Evolutionary conservation across 2,329 filamentous ascomycete genomes (phyloP).

Genomic region (Scortechinia acanthostroma): DNA sequence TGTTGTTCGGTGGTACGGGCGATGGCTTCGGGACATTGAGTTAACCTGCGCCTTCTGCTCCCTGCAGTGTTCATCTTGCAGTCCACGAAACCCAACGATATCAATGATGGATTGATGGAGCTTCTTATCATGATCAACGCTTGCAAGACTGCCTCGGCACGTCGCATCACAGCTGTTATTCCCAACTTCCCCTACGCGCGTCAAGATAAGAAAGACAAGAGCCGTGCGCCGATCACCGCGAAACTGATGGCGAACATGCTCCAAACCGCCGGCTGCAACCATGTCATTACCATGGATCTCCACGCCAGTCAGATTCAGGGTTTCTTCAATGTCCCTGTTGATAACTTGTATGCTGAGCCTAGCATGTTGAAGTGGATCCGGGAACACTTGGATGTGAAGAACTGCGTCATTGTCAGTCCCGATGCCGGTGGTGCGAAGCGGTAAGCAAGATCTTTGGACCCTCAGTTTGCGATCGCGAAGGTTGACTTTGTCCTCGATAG

Average conservation of each 20-base stretch:
- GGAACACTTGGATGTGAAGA: slow-evolving; percentile 54
- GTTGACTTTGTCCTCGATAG: slow-evolving; percentile 11
- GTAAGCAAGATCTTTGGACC: slow-evolving; percentile 31
- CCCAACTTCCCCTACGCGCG: slow-evolving; percentile 95
- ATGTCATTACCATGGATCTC: slow-evolving; percentile 92
- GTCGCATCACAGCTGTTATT: slow-evolving; percentile 88
- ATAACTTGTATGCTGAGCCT: slow-evolving; percentile 59
- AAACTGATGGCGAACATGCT: slow-evolving; percentile 97
- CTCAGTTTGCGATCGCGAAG: not conserved
- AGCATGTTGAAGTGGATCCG: slow-evolving; percentile 63
- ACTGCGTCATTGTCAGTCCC: slow-evolving; percentile 64
- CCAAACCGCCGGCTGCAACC: slow-evolving; percentile 85
- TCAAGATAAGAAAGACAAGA: slow-evolving; percentile 97
- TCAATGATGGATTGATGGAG: slow-evolving; percentile 98
- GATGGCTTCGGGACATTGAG: slow-evolving; percentile 15
- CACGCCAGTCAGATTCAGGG: slow-evolving; percentile 91
- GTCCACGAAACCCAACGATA: slow-evolving; percentile 87
- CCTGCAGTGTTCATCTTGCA: slow-evolving; percentile 81
- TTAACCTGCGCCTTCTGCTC: slow-evolving; percentile 60
- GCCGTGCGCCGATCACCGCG: slow-evolving; percentile 88
- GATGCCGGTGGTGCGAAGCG: slow-evolving; percentile 65
- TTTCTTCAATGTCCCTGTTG: slow-evolving; percentile 65
- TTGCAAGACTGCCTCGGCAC: slow-evolving; percentile 76
- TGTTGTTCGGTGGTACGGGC: slow-evolving; percentile 53
- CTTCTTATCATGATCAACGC: slow-evolving; percentile 97